Conservation (phyloP, 1,139 yeast species). For the Lodderomyces pseudojiufengensis region DNA sequence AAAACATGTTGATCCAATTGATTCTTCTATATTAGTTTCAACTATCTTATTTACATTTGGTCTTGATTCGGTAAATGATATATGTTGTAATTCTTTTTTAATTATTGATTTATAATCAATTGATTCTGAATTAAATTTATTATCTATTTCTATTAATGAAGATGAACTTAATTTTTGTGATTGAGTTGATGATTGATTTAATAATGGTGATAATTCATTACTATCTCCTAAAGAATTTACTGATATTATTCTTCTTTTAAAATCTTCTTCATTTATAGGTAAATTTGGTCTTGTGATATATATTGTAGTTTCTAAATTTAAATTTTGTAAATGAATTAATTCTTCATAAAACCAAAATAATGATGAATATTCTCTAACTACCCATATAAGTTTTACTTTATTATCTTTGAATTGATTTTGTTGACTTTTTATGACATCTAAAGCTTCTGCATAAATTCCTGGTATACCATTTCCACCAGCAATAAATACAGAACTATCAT, state of each 20-base stretch:
- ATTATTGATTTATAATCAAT: constrained; percentile 6
- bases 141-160: too few relatives aligned
- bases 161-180: neutral
- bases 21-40: constrained; percentile 28
- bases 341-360: constrained; percentile 52
- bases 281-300: constrained; percentile 41
- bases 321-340: constrained; percentile 29
- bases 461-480: constrained; percentile 47
- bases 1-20: constrained; percentile 41
- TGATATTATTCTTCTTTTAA: neutral
- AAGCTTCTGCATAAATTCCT: constrained; percentile 40
- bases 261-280: constrained; percentile 6
- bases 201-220: constrained; percentile 3
- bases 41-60: constrained; percentile 40
- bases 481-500: constrained; percentile 30
- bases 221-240: neutral
- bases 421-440: constrained; percentile 12
- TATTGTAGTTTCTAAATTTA: constrained; percentile 33
- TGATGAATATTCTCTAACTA: constrained; percentile 41
- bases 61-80: constrained; percentile 45
- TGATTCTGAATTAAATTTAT: too few relatives aligned
- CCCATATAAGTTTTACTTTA: constrained; percentile 48
- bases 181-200: neutral
- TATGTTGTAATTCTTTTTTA: constrained; percentile 20
- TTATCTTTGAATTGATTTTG: constrained; percentile 9